These are phyloP conservation scores for Fomitopsis palustris DNA, from an alignment of 1,284 basidiomycete genomes.

Conservation along the genomic window DNA sequence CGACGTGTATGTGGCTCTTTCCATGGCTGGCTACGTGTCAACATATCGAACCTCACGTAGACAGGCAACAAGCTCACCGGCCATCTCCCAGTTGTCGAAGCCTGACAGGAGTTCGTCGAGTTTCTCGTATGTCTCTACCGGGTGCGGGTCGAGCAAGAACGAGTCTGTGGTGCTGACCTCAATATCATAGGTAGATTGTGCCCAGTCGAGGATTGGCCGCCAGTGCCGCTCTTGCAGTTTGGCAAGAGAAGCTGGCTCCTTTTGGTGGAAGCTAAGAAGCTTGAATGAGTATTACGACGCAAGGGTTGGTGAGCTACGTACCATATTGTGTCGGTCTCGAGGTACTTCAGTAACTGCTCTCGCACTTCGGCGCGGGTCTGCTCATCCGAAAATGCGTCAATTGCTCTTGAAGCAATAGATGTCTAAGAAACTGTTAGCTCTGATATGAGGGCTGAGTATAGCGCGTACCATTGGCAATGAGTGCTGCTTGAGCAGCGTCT, in stretches of 20 bases:
- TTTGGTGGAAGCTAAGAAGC: conserved; percentile 72
- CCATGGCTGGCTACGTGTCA: conserved; percentile 63
- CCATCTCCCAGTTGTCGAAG: conserved; percentile 84
- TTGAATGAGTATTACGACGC: background rate
- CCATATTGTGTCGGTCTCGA: conserved; percentile 97
- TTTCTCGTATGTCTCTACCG: conserved; percentile 60
- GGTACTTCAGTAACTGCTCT: conserved; percentile 76
- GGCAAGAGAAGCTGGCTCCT: conserved; percentile 74
- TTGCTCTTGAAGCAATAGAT: conserved; percentile 83
- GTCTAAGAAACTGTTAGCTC: conserved; percentile 53
- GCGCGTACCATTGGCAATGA: conserved; percentile 82
- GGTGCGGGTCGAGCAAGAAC: conserved; percentile 66
- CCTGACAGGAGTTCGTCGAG: conserved; percentile 53
- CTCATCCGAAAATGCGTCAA: conserved; percentile 73
- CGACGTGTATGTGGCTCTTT: conserved; percentile 85
- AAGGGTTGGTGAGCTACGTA: conserved; percentile 27
- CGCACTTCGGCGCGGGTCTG: conserved; percentile 63
- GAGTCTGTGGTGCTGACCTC: conserved; percentile 69
- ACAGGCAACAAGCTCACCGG: conserved; percentile 52
- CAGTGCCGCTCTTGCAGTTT: conserved; percentile 85
- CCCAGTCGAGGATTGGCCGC: conserved; percentile 87
- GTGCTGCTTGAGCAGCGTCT: conserved; percentile 82
- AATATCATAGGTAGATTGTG: conserved; percentile 59
- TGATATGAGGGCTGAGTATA: conserved; percentile 1
- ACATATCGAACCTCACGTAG: background rate